Percentiles rank a stretch among this genome's conserved stretches.
Evolutionary conservation across 2,329 filamentous ascomycete genomes (phyloP).

Genomic region (Ceratocystis eucalypticola): DNA sequence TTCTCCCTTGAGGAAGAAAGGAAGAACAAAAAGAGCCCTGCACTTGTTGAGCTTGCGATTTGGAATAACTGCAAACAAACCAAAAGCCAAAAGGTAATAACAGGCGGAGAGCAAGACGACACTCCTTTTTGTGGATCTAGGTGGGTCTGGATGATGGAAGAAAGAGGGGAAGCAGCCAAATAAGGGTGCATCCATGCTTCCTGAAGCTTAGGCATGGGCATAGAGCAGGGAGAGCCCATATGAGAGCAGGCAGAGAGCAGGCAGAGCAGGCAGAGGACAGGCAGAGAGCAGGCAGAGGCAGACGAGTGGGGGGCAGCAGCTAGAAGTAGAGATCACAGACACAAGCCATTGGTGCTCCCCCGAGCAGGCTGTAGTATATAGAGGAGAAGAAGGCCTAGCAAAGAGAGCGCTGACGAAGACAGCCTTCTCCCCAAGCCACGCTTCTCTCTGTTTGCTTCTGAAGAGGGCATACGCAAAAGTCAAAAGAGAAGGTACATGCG

Average conservation of each 20-base stretch:
- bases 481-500: too few relatives aligned
- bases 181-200: conserved; percentile 1
- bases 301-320: neutral
- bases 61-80: neutral
- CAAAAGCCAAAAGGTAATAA: neutral
- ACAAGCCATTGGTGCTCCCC: neutral
- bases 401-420: neutral
- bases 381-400: neutral
- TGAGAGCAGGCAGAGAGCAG: neutral
- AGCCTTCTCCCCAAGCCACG: neutral
- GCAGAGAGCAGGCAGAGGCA: neutral
- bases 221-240: neutral
- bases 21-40: neutral
- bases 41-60: neutral
- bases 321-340: neutral
- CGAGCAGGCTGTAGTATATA: neutral
- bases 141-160: neutral
- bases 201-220: neutral
- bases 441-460: neutral
- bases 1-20: too few relatives aligned
- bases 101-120: neutral
- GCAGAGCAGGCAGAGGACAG: neutral
- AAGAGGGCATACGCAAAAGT: neutral
- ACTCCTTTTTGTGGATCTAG: neutral
- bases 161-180: neutral